A percentile compares a stretch with the other conserved stretches of the same genome.
Conservation (phyloP, 371 early-diverging fungal genomes). For the Saksenaea oblongispora region DNA sequence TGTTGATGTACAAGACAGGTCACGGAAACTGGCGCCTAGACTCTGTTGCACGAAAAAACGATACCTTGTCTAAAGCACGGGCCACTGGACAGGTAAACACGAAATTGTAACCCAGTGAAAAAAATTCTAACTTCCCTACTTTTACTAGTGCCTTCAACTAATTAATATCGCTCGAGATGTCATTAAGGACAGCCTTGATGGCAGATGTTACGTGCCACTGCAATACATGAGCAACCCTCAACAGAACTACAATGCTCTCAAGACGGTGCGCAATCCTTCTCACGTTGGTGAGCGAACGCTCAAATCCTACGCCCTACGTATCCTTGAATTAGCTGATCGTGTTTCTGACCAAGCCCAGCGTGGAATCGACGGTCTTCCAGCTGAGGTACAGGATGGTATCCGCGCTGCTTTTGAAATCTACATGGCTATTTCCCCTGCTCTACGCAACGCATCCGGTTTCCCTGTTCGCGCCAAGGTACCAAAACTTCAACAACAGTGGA, state of each 20-base stretch:
- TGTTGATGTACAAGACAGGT: constrained; percentile 45
- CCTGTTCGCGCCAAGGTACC: constrained; percentile 46
- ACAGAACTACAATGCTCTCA: constrained; percentile 22
- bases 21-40: constrained; percentile 37
- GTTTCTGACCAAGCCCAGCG: constrained; percentile 29
- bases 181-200: constrained; percentile 47
- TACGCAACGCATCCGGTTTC: constrained; percentile 31
- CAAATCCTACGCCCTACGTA: constrained; percentile 26
- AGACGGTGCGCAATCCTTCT: constrained; percentile 21
- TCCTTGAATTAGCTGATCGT: constrained; percentile 29
- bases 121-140: constrained; percentile 4
- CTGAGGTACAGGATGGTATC: constrained; percentile 38
- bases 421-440: constrained; percentile 40
- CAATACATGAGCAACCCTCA: constrained; percentile 29
- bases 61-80: constrained; percentile 39
- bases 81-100: constrained; percentile 52
- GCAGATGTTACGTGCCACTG: constrained; percentile 53
- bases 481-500: constrained; percentile 34
- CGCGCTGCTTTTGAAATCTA: constrained; percentile 53
- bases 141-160: constrained; percentile 52
- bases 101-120: background rate
- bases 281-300: constrained; percentile 22
- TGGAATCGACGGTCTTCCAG: constrained; percentile 47
- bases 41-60: constrained; percentile 22
- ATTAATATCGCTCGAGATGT: constrained; percentile 62